Evolutionary conservation across 1,139 yeast genomes (phyloP).

Genomic region (Magnusiomyces fungicola): DNA sequence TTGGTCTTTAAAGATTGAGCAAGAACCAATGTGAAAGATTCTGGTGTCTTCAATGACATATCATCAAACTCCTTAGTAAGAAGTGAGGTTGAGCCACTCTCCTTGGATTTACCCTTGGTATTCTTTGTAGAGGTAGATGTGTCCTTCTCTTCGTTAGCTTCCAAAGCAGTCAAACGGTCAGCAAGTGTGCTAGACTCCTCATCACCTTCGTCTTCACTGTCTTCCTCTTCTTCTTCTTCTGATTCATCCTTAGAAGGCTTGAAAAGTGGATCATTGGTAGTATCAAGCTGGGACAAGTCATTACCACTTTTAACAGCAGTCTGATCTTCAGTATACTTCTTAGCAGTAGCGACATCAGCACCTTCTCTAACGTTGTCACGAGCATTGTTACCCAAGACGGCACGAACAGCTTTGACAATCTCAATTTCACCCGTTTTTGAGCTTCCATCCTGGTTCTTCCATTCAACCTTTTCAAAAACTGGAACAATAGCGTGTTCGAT

Average conservation of each 20-base stretch:
- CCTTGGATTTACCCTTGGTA: conserved; percentile 16
- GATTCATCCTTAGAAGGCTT: conserved; percentile 19
- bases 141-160: conserved; percentile 18
- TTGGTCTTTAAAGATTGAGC: conserved; percentile 37
- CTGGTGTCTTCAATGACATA: conserved; percentile 24
- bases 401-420: conserved; percentile 19
- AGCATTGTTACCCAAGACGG: conserved; percentile 16
- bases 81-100: conserved; percentile 14
- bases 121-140: conserved; percentile 19
- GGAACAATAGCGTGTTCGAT: conserved; percentile 63
- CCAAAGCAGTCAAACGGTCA: conserved; percentile 37
- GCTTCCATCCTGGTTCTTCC: conserved; percentile 39
- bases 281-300: conserved; percentile 44
- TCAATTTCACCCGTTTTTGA: conserved; percentile 19
- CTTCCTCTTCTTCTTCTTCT: conserved; percentile 29
- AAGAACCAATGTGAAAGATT: conserved; percentile 34
- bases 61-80: conserved; percentile 2
- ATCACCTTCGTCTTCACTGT: conserved; percentile 24
- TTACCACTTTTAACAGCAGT: conserved; percentile 41
- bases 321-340: conserved; percentile 56
- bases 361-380: conserved; percentile 35
- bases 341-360: conserved; percentile 65
- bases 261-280: conserved; percentile 22
- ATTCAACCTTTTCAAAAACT: conserved; percentile 51
- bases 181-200: conserved; percentile 35